Evolutionary conservation across 2,329 filamentous ascomycete genomes (phyloP), one percentile per base, ranked within the genome.

Genomic region (Trichothecium sympodiale): DNA sequence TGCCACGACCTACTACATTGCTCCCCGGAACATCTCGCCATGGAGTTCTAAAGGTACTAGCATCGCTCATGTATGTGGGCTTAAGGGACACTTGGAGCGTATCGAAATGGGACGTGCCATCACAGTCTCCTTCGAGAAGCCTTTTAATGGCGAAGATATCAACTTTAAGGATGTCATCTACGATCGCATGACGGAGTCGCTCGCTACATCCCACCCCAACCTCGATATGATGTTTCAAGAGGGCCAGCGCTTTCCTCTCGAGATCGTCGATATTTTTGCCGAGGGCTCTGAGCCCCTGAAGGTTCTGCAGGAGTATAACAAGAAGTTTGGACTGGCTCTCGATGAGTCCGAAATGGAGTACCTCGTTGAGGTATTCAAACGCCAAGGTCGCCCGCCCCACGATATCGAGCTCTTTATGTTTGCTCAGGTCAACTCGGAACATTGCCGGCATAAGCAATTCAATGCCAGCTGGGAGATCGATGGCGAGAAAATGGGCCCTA

Each of bases 351-450:
- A 98, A 56, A 93, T 96, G 56, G 80, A 94, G 40, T 96, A 98
- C 53, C 70, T 98, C 28, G 84, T 94, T n/a, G 78, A 87, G 35
- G 49, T 52, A 25, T 56, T 55, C 40, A 50, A 46, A 35, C 46
- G 47, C 32, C 52, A 56, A 14, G 73, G 76, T 42, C 65, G 78
- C 27, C 65, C 73, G 33, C 85, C 85, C 1, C 80, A 87, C 41
- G 91, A 96, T 55, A 84, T 96, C 31, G 91, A 98, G 62, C 71
- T 96, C 16, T 96, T 96, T 69, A 96, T 96, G 91, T 98, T 96
- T 57, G 89, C 89, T 13, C 91, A 98, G 62, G 89, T 98, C 56
- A 96, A 96, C 66, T 96, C 89, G 3, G 91, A 98, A 68, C 89
- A 96, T 60, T 94, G 70, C 46, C 67, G 69, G 17, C 70, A 74